Percentiles rank a stretch among this genome's conserved stretches.
phyloP scores from a whole-genome alignment of 2,329 filamentous ascomycete genomes.

The Fusarium keratoplasticum region DNA sequence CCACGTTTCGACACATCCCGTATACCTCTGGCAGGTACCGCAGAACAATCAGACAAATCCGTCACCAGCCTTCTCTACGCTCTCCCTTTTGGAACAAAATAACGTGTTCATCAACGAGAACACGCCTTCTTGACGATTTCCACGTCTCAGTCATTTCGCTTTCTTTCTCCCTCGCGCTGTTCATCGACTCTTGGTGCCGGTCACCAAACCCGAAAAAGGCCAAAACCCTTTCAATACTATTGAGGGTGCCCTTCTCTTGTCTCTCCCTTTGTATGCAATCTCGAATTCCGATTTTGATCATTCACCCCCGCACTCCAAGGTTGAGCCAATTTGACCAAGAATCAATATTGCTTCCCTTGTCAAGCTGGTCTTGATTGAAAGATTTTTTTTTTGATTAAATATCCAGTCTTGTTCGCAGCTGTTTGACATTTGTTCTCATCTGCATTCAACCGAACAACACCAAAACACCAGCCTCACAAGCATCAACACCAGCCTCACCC shows the following conservation, averaged over 20 bases:
- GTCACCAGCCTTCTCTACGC: not conserved
- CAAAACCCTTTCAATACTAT: conserved; percentile 32
- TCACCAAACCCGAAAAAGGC: conserved; percentile 13
- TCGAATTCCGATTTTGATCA: conserved; percentile 34
- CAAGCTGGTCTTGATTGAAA: conserved; percentile 41
- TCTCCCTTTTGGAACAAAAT: conserved; percentile 24
- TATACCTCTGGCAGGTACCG: conserved; percentile 42
- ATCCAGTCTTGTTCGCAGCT: conserved; percentile 17
- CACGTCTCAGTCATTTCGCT: conserved; percentile 15
- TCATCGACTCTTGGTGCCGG: conserved; percentile 34
- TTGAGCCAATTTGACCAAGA: no score
- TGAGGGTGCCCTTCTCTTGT: not conserved
- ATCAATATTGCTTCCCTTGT: conserved; percentile 40
- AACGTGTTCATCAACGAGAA: not conserved
- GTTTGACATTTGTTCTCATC: not conserved
- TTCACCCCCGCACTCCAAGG: no score
- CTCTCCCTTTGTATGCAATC: conserved; percentile 41
- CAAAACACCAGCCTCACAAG: conserved; percentile 8
- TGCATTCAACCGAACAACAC: conserved; percentile 1
- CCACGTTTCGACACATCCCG: conserved; percentile 33
- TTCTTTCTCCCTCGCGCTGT: conserved; percentile 13
- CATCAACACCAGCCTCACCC: conserved; percentile 14
- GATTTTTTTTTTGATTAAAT: conserved; percentile 22
- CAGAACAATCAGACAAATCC: conserved; percentile 2
- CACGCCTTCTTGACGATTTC: conserved; percentile 35